Percentiles rank a stretch among this genome's conserved stretches.
These are phyloP conservation scores for Syzygium jambos DNA, from an alignment of 345 rosid genomes.

Conservation along the genomic window DNA sequence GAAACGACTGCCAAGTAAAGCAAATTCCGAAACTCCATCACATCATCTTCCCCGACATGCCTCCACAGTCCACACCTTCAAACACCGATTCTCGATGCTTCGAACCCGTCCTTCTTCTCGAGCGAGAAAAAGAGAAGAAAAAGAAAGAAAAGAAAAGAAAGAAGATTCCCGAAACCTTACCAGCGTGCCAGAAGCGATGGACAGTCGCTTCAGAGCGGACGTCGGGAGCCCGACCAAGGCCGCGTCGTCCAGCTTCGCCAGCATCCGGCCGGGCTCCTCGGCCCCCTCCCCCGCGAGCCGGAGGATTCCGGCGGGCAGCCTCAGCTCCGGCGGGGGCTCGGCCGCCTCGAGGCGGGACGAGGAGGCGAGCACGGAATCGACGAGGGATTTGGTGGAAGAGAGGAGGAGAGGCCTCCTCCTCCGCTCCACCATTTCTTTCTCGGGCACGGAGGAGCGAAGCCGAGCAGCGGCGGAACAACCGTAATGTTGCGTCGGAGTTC, in stretches of 20 bases:
- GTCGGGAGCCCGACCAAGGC: conserved; percentile 61
- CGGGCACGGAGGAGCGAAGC: not conserved
- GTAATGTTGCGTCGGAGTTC: not conserved
- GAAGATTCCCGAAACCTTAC: conserved; percentile 23
- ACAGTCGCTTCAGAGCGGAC: conserved; percentile 54
- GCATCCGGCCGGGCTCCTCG: conserved; percentile 16
- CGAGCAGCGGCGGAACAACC: not conserved
- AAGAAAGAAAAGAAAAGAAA: not conserved
- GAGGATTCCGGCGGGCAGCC: conserved; percentile 64
- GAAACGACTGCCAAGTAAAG: not conserved
- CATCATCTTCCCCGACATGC: not conserved
- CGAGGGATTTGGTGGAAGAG: conserved; percentile 59
- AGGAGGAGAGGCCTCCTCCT: conserved; percentile 76
- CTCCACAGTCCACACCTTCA: too few relatives aligned
- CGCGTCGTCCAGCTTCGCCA: conserved; percentile 50
- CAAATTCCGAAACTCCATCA: not conserved
- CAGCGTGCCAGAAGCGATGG: conserved; percentile 66
- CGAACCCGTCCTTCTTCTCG: not conserved
- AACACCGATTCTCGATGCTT: not conserved
- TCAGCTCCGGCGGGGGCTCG: conserved; percentile 5
- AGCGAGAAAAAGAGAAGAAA: not conserved
- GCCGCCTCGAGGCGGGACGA: conserved; percentile 18
- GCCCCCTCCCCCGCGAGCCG: conserved; percentile 26
- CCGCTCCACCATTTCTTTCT: conserved; percentile 44
- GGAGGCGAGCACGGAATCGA: conserved; percentile 44